Percentiles rank a stretch among this genome's conserved stretches.
These are phyloP conservation scores for Massariosphaeria phaeospora DNA, from an alignment of 495 filamentous ascomycete species.

Conservation along the genomic window DNA sequence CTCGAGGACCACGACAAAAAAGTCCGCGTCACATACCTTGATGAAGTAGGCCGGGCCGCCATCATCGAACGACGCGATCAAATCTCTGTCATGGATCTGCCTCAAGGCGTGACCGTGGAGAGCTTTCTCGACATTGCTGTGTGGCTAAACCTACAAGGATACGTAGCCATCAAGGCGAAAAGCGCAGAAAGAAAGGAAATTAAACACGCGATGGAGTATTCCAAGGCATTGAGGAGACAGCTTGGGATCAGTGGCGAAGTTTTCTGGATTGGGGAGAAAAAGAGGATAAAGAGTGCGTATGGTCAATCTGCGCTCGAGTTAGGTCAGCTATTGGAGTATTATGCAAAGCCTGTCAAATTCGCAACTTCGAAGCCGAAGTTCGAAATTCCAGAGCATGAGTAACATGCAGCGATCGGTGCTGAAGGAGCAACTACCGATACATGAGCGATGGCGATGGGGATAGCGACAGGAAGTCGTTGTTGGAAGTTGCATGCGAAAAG, in stretches of 20 bases:
- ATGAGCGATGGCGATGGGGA: no score
- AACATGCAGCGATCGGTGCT: no score
- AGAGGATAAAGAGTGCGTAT: conserved; percentile 2
- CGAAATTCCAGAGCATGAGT: conserved; percentile 12
- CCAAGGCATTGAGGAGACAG: not conserved
- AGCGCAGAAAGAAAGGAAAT: conserved; percentile 10
- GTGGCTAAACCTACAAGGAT: conserved; percentile 9
- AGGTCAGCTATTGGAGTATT: conserved; percentile 11
- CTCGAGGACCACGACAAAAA: conserved; percentile 6
- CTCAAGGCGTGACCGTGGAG: not conserved
- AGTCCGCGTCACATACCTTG: conserved; percentile 18
- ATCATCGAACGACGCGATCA: not conserved
- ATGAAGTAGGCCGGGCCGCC: conserved; percentile 8
- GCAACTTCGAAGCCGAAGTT: conserved; percentile 2
- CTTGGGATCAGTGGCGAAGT: conserved; percentile 1
- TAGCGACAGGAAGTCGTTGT: no score
- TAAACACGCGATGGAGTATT: conserved; percentile 12
- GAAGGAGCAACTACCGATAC: no score
- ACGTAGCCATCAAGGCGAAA: conserved; percentile 12
- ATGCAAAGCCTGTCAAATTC: conserved; percentile 6
- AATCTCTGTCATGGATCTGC: not conserved
- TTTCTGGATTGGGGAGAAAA: conserved; percentile 5
- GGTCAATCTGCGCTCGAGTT: not conserved
- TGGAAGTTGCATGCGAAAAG: no score
- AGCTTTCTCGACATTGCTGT: conserved; percentile 16